Base-by-base conservation (phyloP, 805 yeast species). In the Pichia gijzeniarum region DNA sequence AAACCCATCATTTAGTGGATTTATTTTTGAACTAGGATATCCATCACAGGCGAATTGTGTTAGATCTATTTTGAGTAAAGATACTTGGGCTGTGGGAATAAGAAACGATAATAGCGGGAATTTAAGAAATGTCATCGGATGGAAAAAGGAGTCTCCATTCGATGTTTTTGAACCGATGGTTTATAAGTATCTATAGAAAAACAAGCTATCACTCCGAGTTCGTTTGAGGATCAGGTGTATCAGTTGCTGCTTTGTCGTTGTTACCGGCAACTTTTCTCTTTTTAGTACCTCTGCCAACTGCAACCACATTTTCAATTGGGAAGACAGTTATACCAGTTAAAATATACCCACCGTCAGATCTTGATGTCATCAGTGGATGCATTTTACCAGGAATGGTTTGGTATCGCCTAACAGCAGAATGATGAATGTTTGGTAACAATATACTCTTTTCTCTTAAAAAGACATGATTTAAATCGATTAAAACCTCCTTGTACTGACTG, bases 331-430 rank as follows among this genome's bases (percentile, higher is more conserved):
- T 76, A 3, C 91, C 95, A 69, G 80, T 75, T 53, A 89, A 68
- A 2, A 93, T 61, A 61, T 79, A 91, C 0, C 99, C 99, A 30
- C 97, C 98, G 47, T 84, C 90, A 6, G 95, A 89, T 56, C 87
- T 75, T 73, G 83, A 80, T 0, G 97, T 86, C 99, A 93, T 93
- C 49, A 82, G 60, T 0, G 99, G 99, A 63, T 93, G 99, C 57
- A 91, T 70, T 60, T 95, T 80, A 7, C 98, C 99, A 17, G 95
- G 87, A 25, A 91, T 79, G 3, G 97, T 88, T 68, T 93, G 99
- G 61, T 84, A 90, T 41, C 81, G 82, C 52, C 97, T 76, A 12
- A 85, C 93, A 50, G 86, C 73, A 1, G 95, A 78, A 62, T 90
- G 96, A 50, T 76, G 72, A 19, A 91, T 78, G 14, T 87, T 77